Evolutionary conservation across 441 rosid species (phyloP).

Genomic region (Erysimum cheiri): DNA sequence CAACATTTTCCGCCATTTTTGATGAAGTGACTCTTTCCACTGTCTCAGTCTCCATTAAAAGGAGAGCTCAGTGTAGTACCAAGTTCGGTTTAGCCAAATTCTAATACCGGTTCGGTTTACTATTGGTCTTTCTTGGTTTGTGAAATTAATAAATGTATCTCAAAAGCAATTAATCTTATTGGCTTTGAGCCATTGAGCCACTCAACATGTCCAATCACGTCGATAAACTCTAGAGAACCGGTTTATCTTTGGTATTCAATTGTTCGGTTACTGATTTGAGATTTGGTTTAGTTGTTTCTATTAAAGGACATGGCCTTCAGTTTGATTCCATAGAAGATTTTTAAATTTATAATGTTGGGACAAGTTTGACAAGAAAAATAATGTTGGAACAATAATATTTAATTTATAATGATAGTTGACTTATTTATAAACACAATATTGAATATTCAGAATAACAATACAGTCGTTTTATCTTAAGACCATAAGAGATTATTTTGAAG

Average conservation of each 20-base stretch:
- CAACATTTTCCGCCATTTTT: slow-evolving; percentile 36
- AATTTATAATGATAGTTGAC: too few relatives aligned
- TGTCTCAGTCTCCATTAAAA: not conserved
- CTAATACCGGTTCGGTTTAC: not conserved
- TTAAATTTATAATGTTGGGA: too few relatives aligned
- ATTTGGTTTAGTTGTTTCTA: too few relatives aligned
- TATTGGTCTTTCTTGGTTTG: not conserved
- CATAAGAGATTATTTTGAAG: too few relatives aligned
- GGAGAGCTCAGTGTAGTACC: not conserved
- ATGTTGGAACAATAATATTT: too few relatives aligned
- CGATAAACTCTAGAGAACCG: not conserved
- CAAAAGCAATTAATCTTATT: not conserved
- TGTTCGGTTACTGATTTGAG: not conserved
- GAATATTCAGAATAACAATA: too few relatives aligned
- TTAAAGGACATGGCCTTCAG: too few relatives aligned
- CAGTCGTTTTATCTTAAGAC: too few relatives aligned
- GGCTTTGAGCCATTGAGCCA: not conserved
- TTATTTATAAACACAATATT: too few relatives aligned
- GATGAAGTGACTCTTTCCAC: slow-evolving; percentile 4
- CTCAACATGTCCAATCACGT: not conserved
- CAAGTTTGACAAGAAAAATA: too few relatives aligned
- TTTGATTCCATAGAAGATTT: too few relatives aligned
- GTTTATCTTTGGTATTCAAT: not conserved
- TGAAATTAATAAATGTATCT: not conserved
- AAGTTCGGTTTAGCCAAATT: slow-evolving; percentile 1